phyloP scores from a whole-genome alignment of 2,329 filamentous ascomycete genomes.

The Aspergillus eucalypticola region DNA sequence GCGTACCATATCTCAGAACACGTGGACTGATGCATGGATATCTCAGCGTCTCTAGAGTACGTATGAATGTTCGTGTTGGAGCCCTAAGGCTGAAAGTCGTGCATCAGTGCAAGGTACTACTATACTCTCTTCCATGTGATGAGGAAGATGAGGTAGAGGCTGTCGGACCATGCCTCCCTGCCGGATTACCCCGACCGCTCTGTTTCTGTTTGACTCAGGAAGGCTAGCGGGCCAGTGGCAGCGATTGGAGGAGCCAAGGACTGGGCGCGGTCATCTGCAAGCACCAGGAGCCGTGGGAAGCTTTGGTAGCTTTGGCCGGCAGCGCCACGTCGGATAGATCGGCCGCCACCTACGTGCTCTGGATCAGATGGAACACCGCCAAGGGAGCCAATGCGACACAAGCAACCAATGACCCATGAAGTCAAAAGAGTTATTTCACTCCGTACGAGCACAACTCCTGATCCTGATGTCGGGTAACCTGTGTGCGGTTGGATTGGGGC shows the following conservation, averaged over 20 bases:
- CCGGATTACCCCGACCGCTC: not conserved
- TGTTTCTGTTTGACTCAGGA: not conserved
- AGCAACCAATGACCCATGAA: not conserved
- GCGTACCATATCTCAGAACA: not conserved
- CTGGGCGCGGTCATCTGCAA: slow-evolving; percentile 2
- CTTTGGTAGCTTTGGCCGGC: not conserved
- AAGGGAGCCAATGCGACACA: slow-evolving; percentile 4
- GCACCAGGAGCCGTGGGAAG: not conserved
- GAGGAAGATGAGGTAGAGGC: not conserved
- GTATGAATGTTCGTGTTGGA: not conserved
- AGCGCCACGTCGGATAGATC: slow-evolving; percentile 1
- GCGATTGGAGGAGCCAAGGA: not conserved
- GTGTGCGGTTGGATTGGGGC: not conserved
- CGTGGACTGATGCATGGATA: not conserved
- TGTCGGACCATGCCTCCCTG: not conserved
- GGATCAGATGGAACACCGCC: not conserved
- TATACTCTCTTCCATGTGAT: not conserved
- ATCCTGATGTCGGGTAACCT: not conserved
- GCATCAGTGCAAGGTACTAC: too few relatives aligned
- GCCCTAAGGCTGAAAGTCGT: not conserved
- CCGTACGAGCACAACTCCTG: not conserved
- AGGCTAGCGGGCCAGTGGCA: not conserved
- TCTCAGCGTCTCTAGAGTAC: not conserved
- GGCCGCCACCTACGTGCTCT: slow-evolving; percentile 2
- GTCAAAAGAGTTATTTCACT: not conserved